Evolutionary conservation across 2,329 filamentous ascomycete genomes (phyloP).

Genomic region (Zalaria obscura): DNA sequence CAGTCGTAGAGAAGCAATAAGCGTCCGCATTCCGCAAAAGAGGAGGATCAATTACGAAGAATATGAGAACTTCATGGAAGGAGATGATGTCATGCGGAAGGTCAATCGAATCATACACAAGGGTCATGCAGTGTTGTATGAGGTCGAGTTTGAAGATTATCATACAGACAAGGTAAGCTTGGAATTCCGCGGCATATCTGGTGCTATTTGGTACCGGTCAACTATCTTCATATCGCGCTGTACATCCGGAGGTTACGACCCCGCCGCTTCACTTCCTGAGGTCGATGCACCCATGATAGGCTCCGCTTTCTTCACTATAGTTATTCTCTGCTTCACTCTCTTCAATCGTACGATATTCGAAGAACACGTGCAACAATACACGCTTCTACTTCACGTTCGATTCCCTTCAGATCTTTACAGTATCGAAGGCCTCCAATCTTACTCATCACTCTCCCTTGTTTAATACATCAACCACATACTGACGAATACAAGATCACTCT

Average conservation of each 20-base stretch:
- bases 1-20: too few species aligned
- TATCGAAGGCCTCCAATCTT: too few species aligned
- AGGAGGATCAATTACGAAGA: constrained; percentile 1
- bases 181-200: neutral
- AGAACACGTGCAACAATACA: too few species aligned
- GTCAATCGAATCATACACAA: constrained; percentile 21
- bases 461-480: too few species aligned
- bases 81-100: constrained; percentile 18
- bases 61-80: constrained; percentile 13
- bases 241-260: neutral
- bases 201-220: neutral
- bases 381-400: too few species aligned
- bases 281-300: neutral
- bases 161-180: constrained; percentile 26
- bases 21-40: too few species aligned
- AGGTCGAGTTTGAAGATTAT: constrained; percentile 27
- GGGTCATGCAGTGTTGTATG: constrained; percentile 20
- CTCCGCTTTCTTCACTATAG: neutral
- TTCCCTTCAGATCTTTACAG: too few species aligned
- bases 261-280: neutral
- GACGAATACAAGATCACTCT: neutral
- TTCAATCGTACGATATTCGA: neutral
- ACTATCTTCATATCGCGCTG: neutral
- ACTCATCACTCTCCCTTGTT: too few species aligned
- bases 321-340: neutral